Conservation (phyloP, 495 filamentous ascomycete species). For the Alectoria sarmentosa region DNA sequence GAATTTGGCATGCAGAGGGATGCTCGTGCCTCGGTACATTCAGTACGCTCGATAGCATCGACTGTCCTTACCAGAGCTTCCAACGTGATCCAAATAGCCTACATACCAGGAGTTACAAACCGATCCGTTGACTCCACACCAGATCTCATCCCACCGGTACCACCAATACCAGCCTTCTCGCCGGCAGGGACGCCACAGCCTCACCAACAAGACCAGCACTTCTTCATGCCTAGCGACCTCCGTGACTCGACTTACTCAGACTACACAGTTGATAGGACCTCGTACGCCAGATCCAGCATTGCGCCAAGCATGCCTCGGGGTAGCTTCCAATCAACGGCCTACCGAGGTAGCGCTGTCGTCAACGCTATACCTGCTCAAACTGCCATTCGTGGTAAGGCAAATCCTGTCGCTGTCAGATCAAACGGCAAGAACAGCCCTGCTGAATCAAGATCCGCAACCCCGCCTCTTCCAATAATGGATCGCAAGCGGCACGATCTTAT, state of each 20-base stretch:
- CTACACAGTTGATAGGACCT: constrained; percentile 58
- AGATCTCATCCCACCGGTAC: constrained; percentile 78
- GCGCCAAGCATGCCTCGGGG: constrained; percentile 57
- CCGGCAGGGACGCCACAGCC: constrained; percentile 44
- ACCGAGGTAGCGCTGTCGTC: constrained; percentile 79
- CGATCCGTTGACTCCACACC: constrained; percentile 76
- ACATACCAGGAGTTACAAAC: constrained; percentile 96
- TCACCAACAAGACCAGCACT: constrained; percentile 66
- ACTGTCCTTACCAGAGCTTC: constrained; percentile 93
- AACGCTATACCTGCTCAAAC: constrained; percentile 76
- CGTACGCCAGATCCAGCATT: constrained; percentile 52
- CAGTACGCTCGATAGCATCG: constrained; percentile 84
- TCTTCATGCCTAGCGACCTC: constrained; percentile 89
- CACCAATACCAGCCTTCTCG: constrained; percentile 72
- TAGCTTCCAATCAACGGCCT: constrained; percentile 87
- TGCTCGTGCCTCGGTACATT: constrained; percentile 73
- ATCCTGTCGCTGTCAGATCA: constrained; percentile 78
- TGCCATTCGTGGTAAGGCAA: constrained; percentile 75
- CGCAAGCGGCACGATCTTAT: constrained; percentile 14
- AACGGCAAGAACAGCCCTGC: constrained; percentile 34
- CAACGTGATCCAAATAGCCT: constrained; percentile 98
- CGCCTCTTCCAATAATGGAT: constrained; percentile 23
- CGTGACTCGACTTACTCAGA: constrained; percentile 80
- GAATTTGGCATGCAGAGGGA: constrained; percentile 55
- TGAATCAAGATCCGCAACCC: constrained; percentile 23